Conservation (phyloP, 257 asterid genomes). For the Linderniella brevidens region DNA sequence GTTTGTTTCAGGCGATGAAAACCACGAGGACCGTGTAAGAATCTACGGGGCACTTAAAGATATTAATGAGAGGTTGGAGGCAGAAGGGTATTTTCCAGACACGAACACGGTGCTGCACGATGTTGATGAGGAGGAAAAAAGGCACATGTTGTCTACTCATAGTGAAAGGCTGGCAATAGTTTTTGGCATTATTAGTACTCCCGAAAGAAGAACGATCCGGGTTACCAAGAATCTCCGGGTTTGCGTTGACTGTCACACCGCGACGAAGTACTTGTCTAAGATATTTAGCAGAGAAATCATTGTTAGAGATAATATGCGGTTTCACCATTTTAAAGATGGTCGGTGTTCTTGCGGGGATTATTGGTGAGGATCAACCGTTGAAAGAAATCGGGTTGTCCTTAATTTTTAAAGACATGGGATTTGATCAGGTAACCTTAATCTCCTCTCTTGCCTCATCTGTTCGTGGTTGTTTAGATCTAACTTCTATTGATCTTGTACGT, state of each 20-base stretch:
- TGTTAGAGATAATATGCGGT: conserved; percentile 37
- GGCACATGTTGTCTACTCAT: conserved; percentile 22
- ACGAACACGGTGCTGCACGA: conserved; percentile 34
- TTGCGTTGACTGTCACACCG: conserved; percentile 58
- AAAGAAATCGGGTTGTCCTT: too few relatives aligned
- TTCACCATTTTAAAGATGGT: conserved; percentile 49
- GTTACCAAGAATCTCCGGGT: conserved; percentile 55
- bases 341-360: conserved; percentile 53
- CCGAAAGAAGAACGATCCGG: conserved; percentile 37
- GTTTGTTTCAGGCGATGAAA: conserved; percentile 53
- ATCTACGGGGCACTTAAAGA: conserved; percentile 30
- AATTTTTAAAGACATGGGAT: too few relatives aligned
- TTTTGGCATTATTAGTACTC: conserved; percentile 38
- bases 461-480: too few relatives aligned
- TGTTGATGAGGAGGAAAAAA: conserved; percentile 54
- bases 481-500: too few relatives aligned
- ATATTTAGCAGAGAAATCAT: conserved; percentile 36
- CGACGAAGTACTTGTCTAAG: conserved; percentile 37
- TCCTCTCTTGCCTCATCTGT: too few relatives aligned
- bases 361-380: conserved; percentile 22
- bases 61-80: conserved; percentile 31
- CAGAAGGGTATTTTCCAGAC: conserved; percentile 41
- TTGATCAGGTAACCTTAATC: too few relatives aligned
- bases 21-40: conserved; percentile 36
- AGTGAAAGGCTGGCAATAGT: conserved; percentile 50